Conservation (phyloP, 371 early-diverging fungal species). For the Mucor indicus region DNA sequence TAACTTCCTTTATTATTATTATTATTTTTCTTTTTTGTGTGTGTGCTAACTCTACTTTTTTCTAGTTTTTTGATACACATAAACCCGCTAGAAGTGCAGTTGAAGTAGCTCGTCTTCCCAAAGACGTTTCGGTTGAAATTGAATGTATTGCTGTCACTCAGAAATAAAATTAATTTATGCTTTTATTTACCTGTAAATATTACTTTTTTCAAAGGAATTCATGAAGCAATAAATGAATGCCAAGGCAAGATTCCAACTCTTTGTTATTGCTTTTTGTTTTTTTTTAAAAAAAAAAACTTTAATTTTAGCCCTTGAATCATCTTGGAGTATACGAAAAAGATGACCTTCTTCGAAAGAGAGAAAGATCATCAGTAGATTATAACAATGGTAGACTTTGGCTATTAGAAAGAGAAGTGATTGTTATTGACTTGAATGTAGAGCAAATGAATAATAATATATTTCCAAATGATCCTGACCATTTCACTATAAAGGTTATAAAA, state of each 20-base stretch:
- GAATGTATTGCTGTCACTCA: constrained; percentile 76
- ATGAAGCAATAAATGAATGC: constrained; percentile 45
- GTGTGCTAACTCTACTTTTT: neutral
- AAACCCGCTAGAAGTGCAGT: constrained; percentile 89
- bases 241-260: constrained; percentile 32
- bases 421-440: neutral
- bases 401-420: too few species aligned
- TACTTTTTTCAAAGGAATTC: neutral
- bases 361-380: too few species aligned
- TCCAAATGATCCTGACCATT: too few species aligned
- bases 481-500: too few species aligned
- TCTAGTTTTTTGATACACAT: constrained; percentile 55
- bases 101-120: constrained; percentile 87
- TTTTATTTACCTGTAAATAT: too few species aligned
- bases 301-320: constrained; percentile 12
- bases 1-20: neutral
- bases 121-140: constrained; percentile 88
- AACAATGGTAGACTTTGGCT: too few species aligned
- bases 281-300: neutral
- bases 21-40: neutral
- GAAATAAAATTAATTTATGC: constrained; percentile 17
- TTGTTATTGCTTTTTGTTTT: neutral
- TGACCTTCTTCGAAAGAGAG: too few species aligned
- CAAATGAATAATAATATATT: too few species aligned
- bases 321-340: neutral